Conservation (phyloP, 1,284 basidiomycete genomes). For the Austroboletus rostrupii region DNA sequence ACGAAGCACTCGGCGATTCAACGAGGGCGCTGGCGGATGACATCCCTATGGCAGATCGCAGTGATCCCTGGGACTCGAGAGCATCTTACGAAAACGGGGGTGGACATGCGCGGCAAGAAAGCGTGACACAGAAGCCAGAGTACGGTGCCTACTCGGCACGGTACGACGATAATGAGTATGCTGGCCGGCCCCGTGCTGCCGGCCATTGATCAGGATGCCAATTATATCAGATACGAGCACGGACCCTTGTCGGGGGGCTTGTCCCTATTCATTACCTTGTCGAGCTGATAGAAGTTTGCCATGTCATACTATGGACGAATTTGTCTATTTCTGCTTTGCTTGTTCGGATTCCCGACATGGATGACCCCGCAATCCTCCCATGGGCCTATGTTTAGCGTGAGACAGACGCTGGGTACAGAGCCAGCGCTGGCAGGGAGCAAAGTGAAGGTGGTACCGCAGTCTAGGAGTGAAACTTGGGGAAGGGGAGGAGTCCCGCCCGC, state of each 20-base stretch:
- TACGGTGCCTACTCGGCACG: slow-evolving; percentile 29
- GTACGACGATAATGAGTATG: slow-evolving; percentile 28
- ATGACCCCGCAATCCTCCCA: slow-evolving; percentile 12
- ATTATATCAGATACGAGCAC: not conserved
- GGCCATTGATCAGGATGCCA: not conserved
- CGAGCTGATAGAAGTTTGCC: not conserved
- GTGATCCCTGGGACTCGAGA: slow-evolving; percentile 72
- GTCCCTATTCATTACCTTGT: not conserved
- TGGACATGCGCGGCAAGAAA: slow-evolving; percentile 49
- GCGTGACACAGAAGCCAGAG: slow-evolving; percentile 44
- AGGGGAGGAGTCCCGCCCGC: slow-evolving; percentile 10
- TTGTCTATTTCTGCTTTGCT: not conserved
- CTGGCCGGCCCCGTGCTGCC: slow-evolving; percentile 36
- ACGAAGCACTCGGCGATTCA: slow-evolving; percentile 71
- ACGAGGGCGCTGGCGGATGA: slow-evolving; percentile 57
- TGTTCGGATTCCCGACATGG: slow-evolving; percentile 1
- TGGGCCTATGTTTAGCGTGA: slow-evolving; percentile 23
- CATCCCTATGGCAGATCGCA: slow-evolving; percentile 61
- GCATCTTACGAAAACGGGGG: slow-evolving; percentile 40
- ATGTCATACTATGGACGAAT: slow-evolving; percentile 2
- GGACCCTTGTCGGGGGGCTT: slow-evolving; percentile 8
- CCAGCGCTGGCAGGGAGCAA: slow-evolving; percentile 4
- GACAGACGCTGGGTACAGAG: not conserved
- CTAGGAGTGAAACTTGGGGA: not conserved
- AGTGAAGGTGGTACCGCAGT: slow-evolving; percentile 30